Conservation (phyloP, 139 green algal species). For the Pycnococcus provasolii region DNA sequence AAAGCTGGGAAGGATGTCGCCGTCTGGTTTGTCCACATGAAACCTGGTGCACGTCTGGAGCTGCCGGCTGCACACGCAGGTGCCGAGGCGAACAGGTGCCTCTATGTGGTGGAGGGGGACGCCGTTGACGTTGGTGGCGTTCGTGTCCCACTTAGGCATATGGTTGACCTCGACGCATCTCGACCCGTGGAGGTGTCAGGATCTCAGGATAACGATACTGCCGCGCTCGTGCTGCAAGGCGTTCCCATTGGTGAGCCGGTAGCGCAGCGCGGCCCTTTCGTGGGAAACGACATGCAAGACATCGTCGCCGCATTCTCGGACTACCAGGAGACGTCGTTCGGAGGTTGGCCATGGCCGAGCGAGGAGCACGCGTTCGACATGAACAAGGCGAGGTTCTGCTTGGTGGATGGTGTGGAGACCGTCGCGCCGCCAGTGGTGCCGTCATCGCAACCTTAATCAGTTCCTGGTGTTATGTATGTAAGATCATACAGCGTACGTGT, state of each 20-base stretch:
- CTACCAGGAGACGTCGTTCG: conserved; percentile 26
- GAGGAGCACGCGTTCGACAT: conserved; percentile 13
- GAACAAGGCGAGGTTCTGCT: conserved; percentile 18
- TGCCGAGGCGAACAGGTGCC: conserved; percentile 1
- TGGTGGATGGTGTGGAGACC: conserved; percentile 9
- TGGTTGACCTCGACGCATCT: conserved; percentile 8
- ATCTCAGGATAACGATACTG: neutral
- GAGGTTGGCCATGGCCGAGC: conserved; percentile 19
- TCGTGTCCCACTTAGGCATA: neutral
- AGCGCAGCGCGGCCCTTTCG: conserved; percentile 36
- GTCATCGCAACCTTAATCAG: too few relatives aligned
- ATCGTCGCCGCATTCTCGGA: conserved; percentile 34
- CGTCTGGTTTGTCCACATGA: conserved; percentile 1
- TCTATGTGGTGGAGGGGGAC: conserved; percentile 23
- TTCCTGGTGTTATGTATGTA: too few relatives aligned
- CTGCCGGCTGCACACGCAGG: neutral
- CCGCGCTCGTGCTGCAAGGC: conserved; percentile 28
- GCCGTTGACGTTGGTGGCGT: neutral
- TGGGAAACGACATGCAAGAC: conserved; percentile 34
- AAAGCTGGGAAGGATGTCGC: conserved; percentile 6
- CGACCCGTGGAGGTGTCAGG: neutral
- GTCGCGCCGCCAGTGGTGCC: too few relatives aligned
- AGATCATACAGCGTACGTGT: too few relatives aligned
- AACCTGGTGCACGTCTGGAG: conserved; percentile 13
- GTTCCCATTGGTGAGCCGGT: conserved; percentile 34